Evolutionary conservation across 805 yeast genomes (phyloP).

Genomic region (Saccharomycodes ludwigii): DNA sequence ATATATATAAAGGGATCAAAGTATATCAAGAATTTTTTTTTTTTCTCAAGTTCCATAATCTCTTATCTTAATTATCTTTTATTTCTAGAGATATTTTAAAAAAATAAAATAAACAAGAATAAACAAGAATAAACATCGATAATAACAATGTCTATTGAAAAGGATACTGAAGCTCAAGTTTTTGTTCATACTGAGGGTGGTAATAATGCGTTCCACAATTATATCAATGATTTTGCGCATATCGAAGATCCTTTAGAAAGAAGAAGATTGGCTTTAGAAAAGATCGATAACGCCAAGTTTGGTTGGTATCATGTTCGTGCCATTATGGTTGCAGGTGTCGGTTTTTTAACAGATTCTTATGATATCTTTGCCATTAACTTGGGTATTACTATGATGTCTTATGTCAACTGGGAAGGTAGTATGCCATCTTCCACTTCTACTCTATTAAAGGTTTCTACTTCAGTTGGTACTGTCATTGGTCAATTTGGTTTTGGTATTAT

Average conservation of each 20-base stretch:
- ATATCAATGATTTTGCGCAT: constrained; percentile 66
- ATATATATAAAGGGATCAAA: background rate
- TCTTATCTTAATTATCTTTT: background rate
- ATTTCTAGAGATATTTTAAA: background rate
- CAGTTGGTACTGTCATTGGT: constrained; percentile 90
- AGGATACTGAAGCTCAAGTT: constrained; percentile 11
- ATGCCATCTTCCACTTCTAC: constrained; percentile 67
- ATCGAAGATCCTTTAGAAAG: constrained; percentile 78
- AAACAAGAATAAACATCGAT: background rate
- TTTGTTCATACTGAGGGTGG: constrained; percentile 48
- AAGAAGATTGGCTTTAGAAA: constrained; percentile 74
- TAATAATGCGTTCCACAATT: constrained; percentile 79
- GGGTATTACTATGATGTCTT: constrained; percentile 66
- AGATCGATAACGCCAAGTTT: constrained; percentile 66
- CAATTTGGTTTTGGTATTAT: constrained; percentile 74
- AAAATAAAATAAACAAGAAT: background rate
- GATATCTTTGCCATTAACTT: constrained; percentile 85
- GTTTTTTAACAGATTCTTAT: constrained; percentile 86
- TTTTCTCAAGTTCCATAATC: background rate
- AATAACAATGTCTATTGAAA: constrained; percentile 4
- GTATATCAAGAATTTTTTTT: background rate
- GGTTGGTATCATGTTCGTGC: constrained; percentile 79
- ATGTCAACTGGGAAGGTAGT: constrained; percentile 55
- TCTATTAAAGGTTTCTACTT: constrained; percentile 74
- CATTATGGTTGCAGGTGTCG: constrained; percentile 83